Conservation (phyloP, 352 stramenopile species). For the Plasmopara viticola region DNA sequence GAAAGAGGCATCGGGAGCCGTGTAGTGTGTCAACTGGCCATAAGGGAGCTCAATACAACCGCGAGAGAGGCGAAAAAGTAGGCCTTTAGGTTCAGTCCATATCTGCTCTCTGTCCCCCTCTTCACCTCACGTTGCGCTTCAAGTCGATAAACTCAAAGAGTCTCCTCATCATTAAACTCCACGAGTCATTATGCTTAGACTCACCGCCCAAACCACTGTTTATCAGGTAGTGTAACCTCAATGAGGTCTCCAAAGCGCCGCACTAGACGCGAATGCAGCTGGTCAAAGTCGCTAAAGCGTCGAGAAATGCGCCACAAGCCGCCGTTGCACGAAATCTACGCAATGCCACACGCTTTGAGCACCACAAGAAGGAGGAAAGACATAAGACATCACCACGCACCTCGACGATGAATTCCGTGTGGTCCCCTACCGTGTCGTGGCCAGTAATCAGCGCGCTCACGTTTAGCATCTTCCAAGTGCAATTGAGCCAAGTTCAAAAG, state of each 20-base stretch:
- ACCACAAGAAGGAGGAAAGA: too few species aligned
- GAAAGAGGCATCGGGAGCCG: conserved; percentile 11
- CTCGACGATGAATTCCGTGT: conserved; percentile 84
- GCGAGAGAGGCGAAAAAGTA: background rate
- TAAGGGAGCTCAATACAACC: conserved; percentile 29
- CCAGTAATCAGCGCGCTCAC: conserved; percentile 75
- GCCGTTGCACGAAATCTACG: conserved; percentile 75
- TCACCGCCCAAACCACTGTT: conserved; percentile 84
- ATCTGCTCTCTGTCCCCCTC: background rate
- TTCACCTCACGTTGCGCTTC: conserved; percentile 8
- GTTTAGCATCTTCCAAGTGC: conserved; percentile 56
- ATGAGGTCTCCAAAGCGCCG: conserved; percentile 71
- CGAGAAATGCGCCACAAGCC: conserved; percentile 78
- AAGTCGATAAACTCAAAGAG: conserved; percentile 2
- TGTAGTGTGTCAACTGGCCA: conserved; percentile 1
- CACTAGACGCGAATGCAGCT: conserved; percentile 72
- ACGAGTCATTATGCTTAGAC: conserved; percentile 6
- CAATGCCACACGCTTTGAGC: conserved; percentile 1
- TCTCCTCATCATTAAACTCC: conserved; percentile 39
- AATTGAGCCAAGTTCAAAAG: background rate
- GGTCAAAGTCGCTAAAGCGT: conserved; percentile 85
- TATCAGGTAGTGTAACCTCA: conserved; percentile 61
- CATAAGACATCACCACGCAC: conserved; percentile 10
- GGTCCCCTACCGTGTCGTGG: conserved; percentile 78
- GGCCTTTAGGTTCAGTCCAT: background rate